Conservation (phyloP, 2,329 filamentous ascomycete genomes). For the Colletotrichum incanum region DNA sequence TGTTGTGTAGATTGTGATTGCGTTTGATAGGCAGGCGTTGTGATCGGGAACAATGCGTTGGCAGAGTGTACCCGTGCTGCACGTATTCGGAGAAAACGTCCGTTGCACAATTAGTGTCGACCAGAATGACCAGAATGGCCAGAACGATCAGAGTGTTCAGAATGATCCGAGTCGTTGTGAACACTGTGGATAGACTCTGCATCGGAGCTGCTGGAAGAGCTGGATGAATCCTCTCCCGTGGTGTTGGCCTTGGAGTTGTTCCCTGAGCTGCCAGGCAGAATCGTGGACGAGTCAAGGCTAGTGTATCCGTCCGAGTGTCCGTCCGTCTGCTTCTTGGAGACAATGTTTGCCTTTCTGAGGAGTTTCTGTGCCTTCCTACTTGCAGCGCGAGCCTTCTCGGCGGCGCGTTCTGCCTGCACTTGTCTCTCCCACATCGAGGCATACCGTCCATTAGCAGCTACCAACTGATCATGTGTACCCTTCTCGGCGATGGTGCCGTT, state of each 20-base stretch:
- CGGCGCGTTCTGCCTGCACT: conserved; percentile 82
- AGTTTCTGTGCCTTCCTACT: conserved; percentile 60
- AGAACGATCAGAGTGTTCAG: conserved; percentile 2
- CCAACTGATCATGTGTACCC: conserved; percentile 84
- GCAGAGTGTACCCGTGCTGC: conserved; percentile 2
- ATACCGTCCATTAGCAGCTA: conserved; percentile 81
- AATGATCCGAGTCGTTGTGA: conserved; percentile 39
- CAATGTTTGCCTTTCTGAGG: conserved; percentile 67
- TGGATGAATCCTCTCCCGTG: conserved; percentile 51
- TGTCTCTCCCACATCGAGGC: conserved; percentile 92
- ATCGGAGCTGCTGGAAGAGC: conserved; percentile 54
- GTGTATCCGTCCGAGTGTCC: conserved; percentile 63
- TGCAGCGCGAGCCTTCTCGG: conserved; percentile 68
- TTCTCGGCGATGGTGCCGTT: conserved; percentile 83
- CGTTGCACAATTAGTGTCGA: conserved; percentile 24
- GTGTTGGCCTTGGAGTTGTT: conserved; percentile 51
- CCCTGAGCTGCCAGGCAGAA: conserved; percentile 55
- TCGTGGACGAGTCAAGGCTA: conserved; percentile 62
- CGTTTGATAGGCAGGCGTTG: neutral
- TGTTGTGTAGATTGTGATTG: conserved; percentile 16
- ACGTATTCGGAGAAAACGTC: neutral
- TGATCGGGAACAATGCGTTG: neutral
- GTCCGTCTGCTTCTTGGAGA: conserved; percentile 56
- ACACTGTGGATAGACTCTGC: conserved; percentile 55
- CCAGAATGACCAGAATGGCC: conserved; percentile 17